phyloP scores from a whole-genome alignment of 345 rosid genomes.

The Rhizophora apiculata region DNA sequence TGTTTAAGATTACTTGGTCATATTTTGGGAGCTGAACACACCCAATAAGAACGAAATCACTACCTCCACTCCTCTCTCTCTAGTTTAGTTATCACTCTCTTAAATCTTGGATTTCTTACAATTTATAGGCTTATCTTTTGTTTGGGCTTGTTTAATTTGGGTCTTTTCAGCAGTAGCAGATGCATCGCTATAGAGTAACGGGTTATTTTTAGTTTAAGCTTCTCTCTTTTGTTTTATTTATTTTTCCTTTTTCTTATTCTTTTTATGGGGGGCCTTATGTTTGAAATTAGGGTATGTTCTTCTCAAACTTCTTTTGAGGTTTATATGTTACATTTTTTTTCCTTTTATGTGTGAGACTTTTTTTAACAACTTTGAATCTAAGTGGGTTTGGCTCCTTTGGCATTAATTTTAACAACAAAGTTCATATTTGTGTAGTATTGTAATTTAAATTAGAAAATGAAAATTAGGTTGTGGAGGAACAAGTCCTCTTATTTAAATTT shows the following conservation, averaged over 20 bases:
- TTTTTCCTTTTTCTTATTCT: neutral
- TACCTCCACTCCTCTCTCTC: conserved; percentile 35
- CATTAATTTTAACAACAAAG: neutral
- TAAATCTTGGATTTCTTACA: neutral
- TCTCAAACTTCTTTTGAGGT: too few species aligned
- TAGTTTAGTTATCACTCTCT: conserved; percentile 41
- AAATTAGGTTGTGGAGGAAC: neutral
- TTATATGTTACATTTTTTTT: neutral
- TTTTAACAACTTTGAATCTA: neutral
- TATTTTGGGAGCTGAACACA: conserved; percentile 42
- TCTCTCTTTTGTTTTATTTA: neutral
- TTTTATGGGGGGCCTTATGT: neutral
- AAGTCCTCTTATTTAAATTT: neutral
- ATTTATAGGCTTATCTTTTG: neutral
- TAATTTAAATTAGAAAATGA: neutral
- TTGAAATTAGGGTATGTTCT: conserved; percentile 1
- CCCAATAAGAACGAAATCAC: conserved; percentile 48
- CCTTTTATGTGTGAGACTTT: too few species aligned
- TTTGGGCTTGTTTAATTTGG: neutral
- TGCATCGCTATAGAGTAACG: neutral
- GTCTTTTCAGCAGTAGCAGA: too few species aligned
- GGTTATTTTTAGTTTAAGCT: neutral
- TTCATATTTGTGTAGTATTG: neutral
- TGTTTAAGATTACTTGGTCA: too few species aligned
- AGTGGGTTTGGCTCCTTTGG: neutral